Percentiles rank a stretch among this genome's conserved stretches.
These are phyloP conservation scores for Mortierella sp. DNA, from an alignment of 371 early-diverging fungal genomes.

Conservation along the genomic window DNA sequence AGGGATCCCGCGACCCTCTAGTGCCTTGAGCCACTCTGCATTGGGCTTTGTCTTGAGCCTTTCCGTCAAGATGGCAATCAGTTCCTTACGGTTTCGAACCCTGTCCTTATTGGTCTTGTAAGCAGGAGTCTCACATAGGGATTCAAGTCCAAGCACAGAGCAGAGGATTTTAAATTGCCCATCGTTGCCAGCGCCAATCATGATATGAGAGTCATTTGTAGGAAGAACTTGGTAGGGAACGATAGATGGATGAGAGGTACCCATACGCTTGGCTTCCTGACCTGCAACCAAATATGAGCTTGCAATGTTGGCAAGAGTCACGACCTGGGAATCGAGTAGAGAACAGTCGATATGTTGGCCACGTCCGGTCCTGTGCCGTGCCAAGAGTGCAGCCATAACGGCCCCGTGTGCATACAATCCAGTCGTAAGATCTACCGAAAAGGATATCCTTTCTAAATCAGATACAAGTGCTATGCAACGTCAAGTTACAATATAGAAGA, in stretches of 20 bases:
- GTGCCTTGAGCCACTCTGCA: slow-evolving; percentile 68
- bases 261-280: slow-evolving; percentile 84
- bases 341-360: slow-evolving; percentile 91
- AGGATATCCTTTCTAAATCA: not conserved
- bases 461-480: no score
- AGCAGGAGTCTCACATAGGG: slow-evolving; percentile 61
- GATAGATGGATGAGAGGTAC: slow-evolving; percentile 90
- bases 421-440: slow-evolving; percentile 71
- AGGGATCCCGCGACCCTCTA: slow-evolving; percentile 82
- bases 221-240: slow-evolving; percentile 93
- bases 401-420: slow-evolving; percentile 93
- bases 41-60: slow-evolving; percentile 66
- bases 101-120: slow-evolving; percentile 78
- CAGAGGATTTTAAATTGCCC: slow-evolving; percentile 81
- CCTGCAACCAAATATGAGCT: slow-evolving; percentile 88
- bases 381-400: slow-evolving; percentile 87
- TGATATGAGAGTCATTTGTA: slow-evolving; percentile 84
- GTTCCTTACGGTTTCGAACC: slow-evolving; percentile 76
- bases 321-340: slow-evolving; percentile 87
- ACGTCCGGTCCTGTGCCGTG: slow-evolving; percentile 72
- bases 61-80: slow-evolving; percentile 68
- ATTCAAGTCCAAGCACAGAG: slow-evolving; percentile 59
- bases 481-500: no score
- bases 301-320: slow-evolving; percentile 91
- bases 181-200: slow-evolving; percentile 93